Base-by-base conservation (phyloP, 108 stramenopile species). In the Discostella pseudostelligera region DNA sequence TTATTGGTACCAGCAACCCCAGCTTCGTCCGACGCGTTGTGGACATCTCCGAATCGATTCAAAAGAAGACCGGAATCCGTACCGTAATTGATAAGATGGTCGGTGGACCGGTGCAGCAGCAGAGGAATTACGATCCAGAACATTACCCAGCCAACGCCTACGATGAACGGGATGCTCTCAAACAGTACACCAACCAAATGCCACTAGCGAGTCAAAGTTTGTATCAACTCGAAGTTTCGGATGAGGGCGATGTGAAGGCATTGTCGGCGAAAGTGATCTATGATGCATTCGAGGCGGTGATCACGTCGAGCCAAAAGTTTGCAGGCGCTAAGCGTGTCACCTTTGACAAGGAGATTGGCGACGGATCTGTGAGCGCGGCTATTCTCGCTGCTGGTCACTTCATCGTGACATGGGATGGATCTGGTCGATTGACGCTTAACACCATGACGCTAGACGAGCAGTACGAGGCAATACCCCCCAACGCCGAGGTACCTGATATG, bases 121-220 rank as follows among this genome's bases (percentile, higher is more conserved):
- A 79, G 36, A 65, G 63, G 42, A 22, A 62, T 1, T 79, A 67
- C 40, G 66, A 79, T 45, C 74, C 78, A 4, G 71, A 79, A 57
- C 74, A 79, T 46, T 79, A 75, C 48, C 69, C 69, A 9, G 40
- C 70, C 16, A 75, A 79, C 54, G 71, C 71, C 9, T 78, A 78
- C 40, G 77, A 78, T 12, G 72, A 74, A 44, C 57, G 66, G 7
- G 77, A 78, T 48, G 60, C 78, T 28, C 49, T 74, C n/a, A 74
- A 40, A 44, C 73, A 74, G 64, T 74, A 74, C 54, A 69, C 67
- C 12, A 24, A 39, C 44, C 73, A 74, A 26, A 43, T 47, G 32
- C 67, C 73, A 12, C 42, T 74, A n/a, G 59, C 67, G 36, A 62
- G 63, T 22, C 73, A 74, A 42, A 74, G 67, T 68, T 29, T 74